Percentiles rank a stretch among this genome's conserved stretches.
Conservation (phyloP, 1,284 basidiomycete genomes). For the Tilletiopsis washingtonensis region DNA sequence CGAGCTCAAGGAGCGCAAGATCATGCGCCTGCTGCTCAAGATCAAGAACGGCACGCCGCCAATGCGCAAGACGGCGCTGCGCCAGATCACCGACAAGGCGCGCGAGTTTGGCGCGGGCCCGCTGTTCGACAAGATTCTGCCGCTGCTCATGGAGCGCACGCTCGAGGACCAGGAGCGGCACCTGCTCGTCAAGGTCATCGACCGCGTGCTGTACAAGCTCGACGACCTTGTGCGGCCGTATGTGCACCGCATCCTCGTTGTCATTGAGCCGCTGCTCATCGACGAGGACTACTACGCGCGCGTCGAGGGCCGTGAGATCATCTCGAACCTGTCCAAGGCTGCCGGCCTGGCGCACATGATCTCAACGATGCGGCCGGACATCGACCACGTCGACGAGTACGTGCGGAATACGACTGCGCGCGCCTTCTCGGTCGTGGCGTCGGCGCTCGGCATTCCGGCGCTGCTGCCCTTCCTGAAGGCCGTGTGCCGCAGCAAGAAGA, state of each 20-base stretch:
- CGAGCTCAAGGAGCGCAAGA: constrained; percentile 98
- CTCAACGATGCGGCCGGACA: constrained; percentile 99
- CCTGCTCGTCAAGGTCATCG: constrained; percentile 97
- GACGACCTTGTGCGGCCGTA: constrained; percentile 98
- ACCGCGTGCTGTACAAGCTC: constrained; percentile 96
- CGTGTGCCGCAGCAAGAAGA: constrained; percentile 96
- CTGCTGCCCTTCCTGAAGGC: constrained; percentile 96
- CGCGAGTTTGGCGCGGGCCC: constrained; percentile 97
- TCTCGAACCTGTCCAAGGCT: constrained; percentile 96
- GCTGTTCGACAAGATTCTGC: constrained; percentile 98
- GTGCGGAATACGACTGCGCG: constrained; percentile 98
- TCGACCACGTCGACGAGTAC: constrained; percentile 98
- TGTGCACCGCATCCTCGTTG: constrained; percentile 98
- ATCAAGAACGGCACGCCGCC: constrained; percentile 99
- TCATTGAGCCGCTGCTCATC: constrained; percentile 96
- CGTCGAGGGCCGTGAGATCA: constrained; percentile 98
- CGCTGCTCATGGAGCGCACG: constrained; percentile 95
- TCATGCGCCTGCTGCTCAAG: constrained; percentile 98
- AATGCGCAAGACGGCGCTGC: constrained; percentile 90
- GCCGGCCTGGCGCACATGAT: constrained; percentile 99
- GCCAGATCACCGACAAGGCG: constrained; percentile 99
- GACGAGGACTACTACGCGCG: constrained; percentile 99
- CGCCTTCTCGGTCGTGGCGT: constrained; percentile 97
- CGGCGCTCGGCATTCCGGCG: constrained; percentile 93
- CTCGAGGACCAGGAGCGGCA: constrained; percentile 98